Evolutionary conservation across 345 rosid genomes (phyloP).

Genomic region (Capsella bursapastoris): DNA sequence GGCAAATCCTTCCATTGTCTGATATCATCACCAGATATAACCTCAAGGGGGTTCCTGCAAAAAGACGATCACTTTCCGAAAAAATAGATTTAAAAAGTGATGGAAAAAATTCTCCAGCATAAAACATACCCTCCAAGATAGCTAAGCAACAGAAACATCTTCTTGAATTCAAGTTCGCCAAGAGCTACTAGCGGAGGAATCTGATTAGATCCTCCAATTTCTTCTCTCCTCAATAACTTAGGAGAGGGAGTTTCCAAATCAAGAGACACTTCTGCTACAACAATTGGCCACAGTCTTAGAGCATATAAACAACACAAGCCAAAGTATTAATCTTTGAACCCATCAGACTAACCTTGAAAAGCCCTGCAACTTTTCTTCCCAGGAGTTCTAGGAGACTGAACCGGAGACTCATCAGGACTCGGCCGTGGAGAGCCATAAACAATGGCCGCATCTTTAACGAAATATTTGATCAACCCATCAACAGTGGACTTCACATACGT

Average conservation of each 20-base stretch:
- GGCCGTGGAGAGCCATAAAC: background rate
- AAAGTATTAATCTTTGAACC: too few relatives aligned
- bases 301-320: background rate
- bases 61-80: background rate
- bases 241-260: background rate
- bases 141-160: constrained; percentile 60
- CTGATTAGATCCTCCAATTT: background rate
- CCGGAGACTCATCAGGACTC: background rate
- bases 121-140: constrained; percentile 64
- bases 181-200: constrained; percentile 52
- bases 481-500: background rate
- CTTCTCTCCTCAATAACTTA: too few relatives aligned
- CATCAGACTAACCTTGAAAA: constrained; percentile 13
- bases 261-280: constrained; percentile 15
- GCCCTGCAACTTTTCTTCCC: background rate
- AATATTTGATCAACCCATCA: background rate
- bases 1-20: constrained; percentile 44
- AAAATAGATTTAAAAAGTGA: background rate
- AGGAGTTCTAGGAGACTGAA: background rate
- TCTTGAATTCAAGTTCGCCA: constrained; percentile 67
- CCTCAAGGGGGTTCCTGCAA: constrained; percentile 47
- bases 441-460: background rate
- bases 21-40: constrained; percentile 47
- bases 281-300: background rate
- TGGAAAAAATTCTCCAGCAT: background rate